phyloP scores from a whole-genome alignment of 2,329 filamentous ascomycete species.

The Macrophomina phaseolina region DNA sequence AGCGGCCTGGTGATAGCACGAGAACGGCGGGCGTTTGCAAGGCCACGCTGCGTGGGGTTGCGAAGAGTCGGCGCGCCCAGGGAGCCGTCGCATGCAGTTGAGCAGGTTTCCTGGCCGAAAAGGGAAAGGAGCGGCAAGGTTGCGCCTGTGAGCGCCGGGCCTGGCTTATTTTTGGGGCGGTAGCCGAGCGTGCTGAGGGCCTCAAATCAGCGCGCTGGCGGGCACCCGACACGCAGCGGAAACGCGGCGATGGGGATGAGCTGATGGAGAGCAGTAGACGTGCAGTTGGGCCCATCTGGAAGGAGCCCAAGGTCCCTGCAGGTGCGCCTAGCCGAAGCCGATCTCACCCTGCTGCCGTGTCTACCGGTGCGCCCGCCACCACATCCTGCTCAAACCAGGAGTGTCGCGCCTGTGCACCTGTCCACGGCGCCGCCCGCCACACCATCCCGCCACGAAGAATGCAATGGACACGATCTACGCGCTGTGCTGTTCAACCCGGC shows the following conservation, averaged over 20 bases:
- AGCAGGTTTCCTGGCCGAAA: conserved; percentile 25
- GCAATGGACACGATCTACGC: not conserved
- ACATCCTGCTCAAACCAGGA: not conserved
- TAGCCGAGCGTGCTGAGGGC: conserved; percentile 15
- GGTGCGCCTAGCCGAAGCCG: conserved; percentile 21
- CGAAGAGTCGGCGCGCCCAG: conserved; percentile 21
- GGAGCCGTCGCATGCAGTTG: conserved; percentile 26
- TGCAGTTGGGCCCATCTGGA: not conserved
- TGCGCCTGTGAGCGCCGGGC: conserved; percentile 19
- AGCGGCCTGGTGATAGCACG: conserved; percentile 13
- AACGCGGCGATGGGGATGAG: not conserved
- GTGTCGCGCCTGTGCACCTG: conserved; percentile 1
- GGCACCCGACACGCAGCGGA: conserved; percentile 5
- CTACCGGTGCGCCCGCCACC: conserved; percentile 1
- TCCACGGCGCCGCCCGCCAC: not conserved
- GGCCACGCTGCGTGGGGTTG: conserved; percentile 18
- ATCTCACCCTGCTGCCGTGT: conserved; percentile 19
- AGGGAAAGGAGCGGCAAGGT: conserved; percentile 20
- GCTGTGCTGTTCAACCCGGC: not conserved
- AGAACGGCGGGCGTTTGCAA: conserved; percentile 18
- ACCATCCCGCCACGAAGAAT: not conserved
- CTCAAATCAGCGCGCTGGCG: conserved; percentile 12
- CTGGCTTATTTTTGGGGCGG: conserved; percentile 12
- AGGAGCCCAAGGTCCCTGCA: conserved; percentile 9
- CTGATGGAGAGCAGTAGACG: not conserved